phyloP scores from a whole-genome alignment of 2,329 filamentous ascomycete species.

The Curvularia sp. region DNA sequence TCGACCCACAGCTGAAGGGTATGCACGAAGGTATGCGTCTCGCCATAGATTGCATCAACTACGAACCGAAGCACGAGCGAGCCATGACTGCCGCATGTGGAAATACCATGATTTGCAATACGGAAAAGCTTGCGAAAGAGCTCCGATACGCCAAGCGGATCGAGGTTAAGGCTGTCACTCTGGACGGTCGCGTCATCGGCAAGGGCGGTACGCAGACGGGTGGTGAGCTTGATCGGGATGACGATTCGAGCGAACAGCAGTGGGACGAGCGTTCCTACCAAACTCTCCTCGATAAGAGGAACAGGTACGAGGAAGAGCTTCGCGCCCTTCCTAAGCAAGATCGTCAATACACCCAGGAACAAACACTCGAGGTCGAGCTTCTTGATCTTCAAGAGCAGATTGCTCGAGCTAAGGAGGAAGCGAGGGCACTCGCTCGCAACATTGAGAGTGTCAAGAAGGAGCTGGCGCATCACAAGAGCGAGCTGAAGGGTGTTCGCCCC shows the following conservation, averaged over 20 bases:
- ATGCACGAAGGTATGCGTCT: slow-evolving; percentile 82
- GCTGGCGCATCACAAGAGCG: slow-evolving; percentile 72
- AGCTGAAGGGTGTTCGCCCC: slow-evolving; percentile 77
- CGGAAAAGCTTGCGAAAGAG: slow-evolving; percentile 82
- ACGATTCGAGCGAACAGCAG: slow-evolving; percentile 74
- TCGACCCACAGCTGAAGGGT: slow-evolving; percentile 89
- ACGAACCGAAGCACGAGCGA: slow-evolving; percentile 84
- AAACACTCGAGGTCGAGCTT: slow-evolving; percentile 80
- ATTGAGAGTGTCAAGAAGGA: slow-evolving; percentile 84
- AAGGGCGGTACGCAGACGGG: slow-evolving; percentile 97
- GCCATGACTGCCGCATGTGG: slow-evolving; percentile 96
- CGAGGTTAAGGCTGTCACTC: slow-evolving; percentile 90
- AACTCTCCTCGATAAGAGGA: slow-evolving; percentile 76
- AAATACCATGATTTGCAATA: slow-evolving; percentile 93
- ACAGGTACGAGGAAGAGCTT: slow-evolving; percentile 79
- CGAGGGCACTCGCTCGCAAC: slow-evolving; percentile 81
- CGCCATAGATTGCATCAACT: slow-evolving; percentile 95
- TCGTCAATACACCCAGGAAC: slow-evolving; percentile 77
- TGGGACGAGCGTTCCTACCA: slow-evolving; percentile 93
- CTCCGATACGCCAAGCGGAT: slow-evolving; percentile 86
- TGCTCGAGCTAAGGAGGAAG: slow-evolving; percentile 74
- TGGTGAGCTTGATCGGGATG: slow-evolving; percentile 74
- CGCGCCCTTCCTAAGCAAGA: slow-evolving; percentile 80
- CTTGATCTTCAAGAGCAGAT: slow-evolving; percentile 80
- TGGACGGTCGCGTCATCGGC: slow-evolving; percentile 96